Conservation (phyloP, 495 filamentous ascomycete species). For the Tuber aestivum region DNA sequence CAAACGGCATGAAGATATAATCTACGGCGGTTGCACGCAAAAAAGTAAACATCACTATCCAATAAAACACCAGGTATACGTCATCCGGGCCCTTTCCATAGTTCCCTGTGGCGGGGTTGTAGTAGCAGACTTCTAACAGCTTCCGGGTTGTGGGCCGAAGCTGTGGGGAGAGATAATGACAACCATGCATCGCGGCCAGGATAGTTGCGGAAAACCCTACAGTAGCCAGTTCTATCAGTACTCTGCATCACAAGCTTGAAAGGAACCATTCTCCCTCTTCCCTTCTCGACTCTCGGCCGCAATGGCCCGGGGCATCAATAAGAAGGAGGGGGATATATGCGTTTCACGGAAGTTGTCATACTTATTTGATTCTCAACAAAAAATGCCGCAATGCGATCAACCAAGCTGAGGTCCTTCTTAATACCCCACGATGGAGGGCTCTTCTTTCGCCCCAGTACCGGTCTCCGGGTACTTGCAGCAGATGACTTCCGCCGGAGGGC, state of each 20-base stretch:
- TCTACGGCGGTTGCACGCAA: slow-evolving; percentile 81
- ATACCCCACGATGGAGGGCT: slow-evolving; percentile 30
- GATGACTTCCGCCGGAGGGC: slow-evolving; percentile 38
- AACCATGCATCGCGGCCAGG: slow-evolving; percentile 66
- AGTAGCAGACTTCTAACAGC: slow-evolving; percentile 81
- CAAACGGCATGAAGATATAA: slow-evolving; percentile 73
- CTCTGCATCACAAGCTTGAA: background rate
- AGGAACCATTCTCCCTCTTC: slow-evolving; percentile 16
- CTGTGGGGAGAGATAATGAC: slow-evolving; percentile 72
- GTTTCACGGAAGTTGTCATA: slow-evolving; percentile 39
- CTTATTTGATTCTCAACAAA: slow-evolving; percentile 54
- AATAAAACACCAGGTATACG: slow-evolving; percentile 68
- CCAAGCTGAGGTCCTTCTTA: slow-evolving; percentile 43
- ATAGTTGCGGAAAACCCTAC: slow-evolving; percentile 72
- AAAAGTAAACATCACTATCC: slow-evolving; percentile 76
- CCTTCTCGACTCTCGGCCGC: slow-evolving; percentile 20
- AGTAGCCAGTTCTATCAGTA: slow-evolving; percentile 23
- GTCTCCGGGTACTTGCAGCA: slow-evolving; percentile 47
- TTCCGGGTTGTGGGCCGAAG: slow-evolving; percentile 70
- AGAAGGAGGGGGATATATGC: background rate
- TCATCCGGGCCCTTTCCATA: slow-evolving; percentile 77
- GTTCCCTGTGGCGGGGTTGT: slow-evolving; percentile 57
- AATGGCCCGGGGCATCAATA: slow-evolving; percentile 13
- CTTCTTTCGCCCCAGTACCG: slow-evolving; percentile 48
- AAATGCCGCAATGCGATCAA: slow-evolving; percentile 44